These are phyloP conservation scores for Vitis labrusca DNA, from an alignment of 164 flowering plant genomes.

Conservation along the genomic window DNA sequence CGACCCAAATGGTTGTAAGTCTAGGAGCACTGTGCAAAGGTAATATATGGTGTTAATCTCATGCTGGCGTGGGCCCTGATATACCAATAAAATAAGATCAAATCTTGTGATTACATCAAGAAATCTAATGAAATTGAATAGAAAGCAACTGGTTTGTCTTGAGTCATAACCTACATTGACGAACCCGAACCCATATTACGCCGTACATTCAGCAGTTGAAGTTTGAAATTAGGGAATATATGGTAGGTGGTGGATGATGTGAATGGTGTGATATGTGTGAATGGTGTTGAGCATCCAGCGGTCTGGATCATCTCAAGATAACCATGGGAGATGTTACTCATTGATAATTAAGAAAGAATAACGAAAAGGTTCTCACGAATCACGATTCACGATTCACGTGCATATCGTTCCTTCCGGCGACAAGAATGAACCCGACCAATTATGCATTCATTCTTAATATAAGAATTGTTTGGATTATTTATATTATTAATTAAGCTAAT, in stretches of 20 bases:
- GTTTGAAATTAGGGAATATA: not conserved
- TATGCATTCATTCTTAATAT: no score
- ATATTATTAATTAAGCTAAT: no score
- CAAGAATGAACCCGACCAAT: no score
- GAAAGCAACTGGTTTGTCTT: constrained; percentile 17
- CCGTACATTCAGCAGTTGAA: not conserved
- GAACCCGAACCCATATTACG: not conserved
- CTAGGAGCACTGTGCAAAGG: constrained; percentile 4
- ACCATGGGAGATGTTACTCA: not conserved
- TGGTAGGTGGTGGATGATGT: no score
- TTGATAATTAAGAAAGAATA: not conserved
- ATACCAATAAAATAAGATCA: not conserved
- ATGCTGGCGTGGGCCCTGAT: constrained; percentile 1
- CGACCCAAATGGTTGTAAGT: constrained; percentile 8
- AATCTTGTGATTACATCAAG: not conserved
- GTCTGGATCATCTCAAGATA: not conserved
- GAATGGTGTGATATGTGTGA: not conserved
- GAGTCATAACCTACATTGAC: not conserved
- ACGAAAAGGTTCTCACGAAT: no score
- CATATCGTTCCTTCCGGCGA: no score
- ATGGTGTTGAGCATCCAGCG: not conserved
- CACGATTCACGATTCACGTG: no score
- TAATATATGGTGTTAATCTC: constrained; percentile 11
- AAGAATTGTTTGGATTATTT: no score
- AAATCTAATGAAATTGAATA: not conserved